Evolutionary conservation across 2,329 filamentous ascomycete species (phyloP).

Genomic region (Diaporthe amygdali): DNA sequence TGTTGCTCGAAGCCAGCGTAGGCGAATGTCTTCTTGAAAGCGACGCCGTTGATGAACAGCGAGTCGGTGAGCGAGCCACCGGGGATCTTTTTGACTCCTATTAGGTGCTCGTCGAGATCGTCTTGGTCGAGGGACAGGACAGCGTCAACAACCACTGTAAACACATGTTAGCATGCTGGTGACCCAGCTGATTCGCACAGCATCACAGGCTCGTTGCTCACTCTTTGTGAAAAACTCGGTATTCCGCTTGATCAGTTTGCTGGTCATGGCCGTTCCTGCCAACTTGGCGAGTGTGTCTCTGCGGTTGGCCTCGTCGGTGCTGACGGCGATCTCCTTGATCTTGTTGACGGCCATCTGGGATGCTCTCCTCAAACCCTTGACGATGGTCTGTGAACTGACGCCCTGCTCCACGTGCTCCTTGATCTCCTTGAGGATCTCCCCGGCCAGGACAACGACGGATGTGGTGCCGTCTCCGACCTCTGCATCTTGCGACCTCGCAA

Average conservation of each 20-base stretch:
- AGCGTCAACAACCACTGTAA: constrained; percentile 92
- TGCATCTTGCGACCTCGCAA: constrained; percentile 97
- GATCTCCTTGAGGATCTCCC: constrained; percentile 95
- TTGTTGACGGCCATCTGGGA: constrained; percentile 95
- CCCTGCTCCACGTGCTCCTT: constrained; percentile 96
- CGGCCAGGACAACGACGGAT: constrained; percentile 95
- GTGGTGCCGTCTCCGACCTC: constrained; percentile 99
- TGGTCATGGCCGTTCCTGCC: constrained; percentile 97
- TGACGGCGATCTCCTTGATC: constrained; percentile 95
- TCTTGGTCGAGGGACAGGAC: constrained; percentile 95
- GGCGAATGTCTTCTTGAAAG: constrained; percentile 99
- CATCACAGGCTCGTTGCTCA: constrained; percentile 46
- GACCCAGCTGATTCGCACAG: too few relatives aligned
- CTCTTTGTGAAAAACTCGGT: constrained; percentile 97
- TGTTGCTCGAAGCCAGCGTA: constrained; percentile 99
- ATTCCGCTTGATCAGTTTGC: constrained; percentile 98
- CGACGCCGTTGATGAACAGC: constrained; percentile 95
- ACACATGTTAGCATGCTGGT: constrained; percentile 28
- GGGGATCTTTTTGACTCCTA: constrained; percentile 97
- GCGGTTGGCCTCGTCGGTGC: constrained; percentile 81
- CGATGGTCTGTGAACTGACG: constrained; percentile 95
- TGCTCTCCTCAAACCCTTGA: constrained; percentile 91
- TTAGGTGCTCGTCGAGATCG: constrained; percentile 96
- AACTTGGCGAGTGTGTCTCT: constrained; percentile 89
- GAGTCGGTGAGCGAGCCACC: constrained; percentile 96